Evolutionary conservation across 2,329 filamentous ascomycete genomes (phyloP), one percentile per base, ranked within the genome.

Genomic region (Nothophoma quercina): DNA sequence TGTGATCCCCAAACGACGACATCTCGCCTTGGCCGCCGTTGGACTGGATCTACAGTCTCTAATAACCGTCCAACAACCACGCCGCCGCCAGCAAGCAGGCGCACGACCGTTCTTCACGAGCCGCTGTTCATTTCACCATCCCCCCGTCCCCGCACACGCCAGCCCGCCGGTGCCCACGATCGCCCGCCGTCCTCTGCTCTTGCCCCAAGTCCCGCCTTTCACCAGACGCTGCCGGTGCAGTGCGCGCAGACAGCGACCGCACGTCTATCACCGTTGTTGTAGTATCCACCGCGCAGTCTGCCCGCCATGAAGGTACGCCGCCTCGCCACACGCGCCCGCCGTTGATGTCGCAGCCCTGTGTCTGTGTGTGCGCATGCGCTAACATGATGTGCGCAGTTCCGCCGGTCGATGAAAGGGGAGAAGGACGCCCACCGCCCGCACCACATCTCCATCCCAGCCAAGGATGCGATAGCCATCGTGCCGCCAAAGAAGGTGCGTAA

Each of bases 371-470:
- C 58, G 55, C 59, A 59, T 53, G 51, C 54, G 57, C 68, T 71
- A 68, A 71, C 55, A 45, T 28, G 33, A 36, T 19, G 36, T 36
- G 51, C 46, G 43, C 68, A 81, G 78, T 80, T 96, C 77, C 86
- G 92, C 74, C 85, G 91, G 78, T 96, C 91, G 58, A 89, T 96
- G 78, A 96, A 96, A 80, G 88, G 90, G 75, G 91, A 96, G 64
- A 96, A 92, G 81, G 86, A 84, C 63, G 84, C 85, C 60, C 40
- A 55, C 45, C 85, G 88, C 73, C 85, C 86, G 60, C 83, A 86
- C 61, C 88, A 90, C 71, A 83, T 90, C 63, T 88, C 89, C 51
- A 89, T 96, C 63, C 86, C 88, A 13, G 88, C 89, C 59, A 96
- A 96, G 75, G 89, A 92, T 49, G 89, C 91, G 32, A 85, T 93